Evolutionary conservation across 768 basidiomycete species (phyloP).

Genomic region (Agaricus sinodeliciosus): DNA sequence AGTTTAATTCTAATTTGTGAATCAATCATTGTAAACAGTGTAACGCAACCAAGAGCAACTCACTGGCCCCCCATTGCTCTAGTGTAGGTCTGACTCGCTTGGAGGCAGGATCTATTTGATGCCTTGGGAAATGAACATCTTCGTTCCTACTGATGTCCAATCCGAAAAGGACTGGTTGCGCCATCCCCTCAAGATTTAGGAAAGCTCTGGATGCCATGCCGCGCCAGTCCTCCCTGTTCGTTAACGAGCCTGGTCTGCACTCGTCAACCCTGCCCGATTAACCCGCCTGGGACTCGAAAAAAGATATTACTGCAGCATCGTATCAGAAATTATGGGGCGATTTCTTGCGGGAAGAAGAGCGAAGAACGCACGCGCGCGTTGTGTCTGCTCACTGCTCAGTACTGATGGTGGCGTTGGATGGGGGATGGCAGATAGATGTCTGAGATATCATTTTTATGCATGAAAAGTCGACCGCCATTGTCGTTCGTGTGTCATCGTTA

Average conservation of each 20-base stretch:
- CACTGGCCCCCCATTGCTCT: too few relatives aligned
- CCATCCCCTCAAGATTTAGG: slow-evolving; percentile 11
- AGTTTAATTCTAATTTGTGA: too few relatives aligned
- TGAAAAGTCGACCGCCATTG: slow-evolving; percentile 12
- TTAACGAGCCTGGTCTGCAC: slow-evolving; percentile 7
- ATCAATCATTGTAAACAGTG: too few relatives aligned
- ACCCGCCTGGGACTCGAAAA: slow-evolving; percentile 10
- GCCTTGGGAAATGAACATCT: slow-evolving; percentile 21
- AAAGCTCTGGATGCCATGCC: slow-evolving; percentile 22
- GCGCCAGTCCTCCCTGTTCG: slow-evolving; percentile 15
- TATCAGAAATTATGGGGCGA: slow-evolving; percentile 8
- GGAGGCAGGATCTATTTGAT: too few relatives aligned
- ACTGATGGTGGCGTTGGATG: slow-evolving; percentile 18
- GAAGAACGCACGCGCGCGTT: slow-evolving; percentile 16
- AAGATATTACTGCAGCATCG: slow-evolving; percentile 15
- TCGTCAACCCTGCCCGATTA: slow-evolving; percentile 10
- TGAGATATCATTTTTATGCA: slow-evolving; percentile 17
- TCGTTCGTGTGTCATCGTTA: slow-evolving; percentile 10
- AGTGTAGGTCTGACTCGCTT: too few relatives aligned
- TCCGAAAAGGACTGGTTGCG: slow-evolving; percentile 20
- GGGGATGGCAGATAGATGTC: slow-evolving; percentile 13
- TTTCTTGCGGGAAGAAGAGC: slow-evolving; percentile 8
- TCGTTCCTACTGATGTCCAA: slow-evolving; percentile 21
- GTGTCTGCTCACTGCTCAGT: slow-evolving; percentile 19
- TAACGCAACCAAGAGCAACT: too few relatives aligned